Conservation (phyloP, 1,284 basidiomycete species). For the Ceratobasidium sp. region DNA sequence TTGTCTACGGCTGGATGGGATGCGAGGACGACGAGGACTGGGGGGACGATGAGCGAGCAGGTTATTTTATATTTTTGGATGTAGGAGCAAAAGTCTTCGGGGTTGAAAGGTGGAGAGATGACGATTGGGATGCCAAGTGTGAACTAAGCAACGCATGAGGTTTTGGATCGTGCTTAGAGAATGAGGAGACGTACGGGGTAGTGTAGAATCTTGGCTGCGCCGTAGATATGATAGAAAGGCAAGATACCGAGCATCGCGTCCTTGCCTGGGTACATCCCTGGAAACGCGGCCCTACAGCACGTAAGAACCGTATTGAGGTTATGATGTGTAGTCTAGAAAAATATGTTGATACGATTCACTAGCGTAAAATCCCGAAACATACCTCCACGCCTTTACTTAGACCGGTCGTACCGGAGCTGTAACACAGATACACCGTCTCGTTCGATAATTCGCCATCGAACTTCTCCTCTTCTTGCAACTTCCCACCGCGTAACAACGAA, state of each 20-base stretch:
- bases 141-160: conserved; percentile 69
- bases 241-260: conserved; percentile 68
- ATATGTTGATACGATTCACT: neutral
- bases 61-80: conserved; percentile 75
- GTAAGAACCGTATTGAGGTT: conserved; percentile 67
- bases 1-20: conserved; percentile 75
- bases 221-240: conserved; percentile 71
- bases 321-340: conserved; percentile 67
- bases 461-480: conserved; percentile 60
- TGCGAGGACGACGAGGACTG: conserved; percentile 78
- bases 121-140: conserved; percentile 68
- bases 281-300: conserved; percentile 59
- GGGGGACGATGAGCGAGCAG: conserved; percentile 78
- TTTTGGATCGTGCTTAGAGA: no score
- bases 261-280: conserved; percentile 52
- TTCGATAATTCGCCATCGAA: conserved; percentile 62
- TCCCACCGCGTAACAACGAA: conserved; percentile 58
- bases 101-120: conserved; percentile 78
- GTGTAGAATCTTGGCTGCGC: conserved; percentile 51
- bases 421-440: conserved; percentile 70
- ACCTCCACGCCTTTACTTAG: conserved; percentile 64
- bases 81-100: conserved; percentile 71
- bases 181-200: conserved; percentile 11
- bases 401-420: conserved; percentile 72
- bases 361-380: conserved; percentile 15